These are phyloP conservation scores for Pulveroboletus sp. DNA, from an alignment of 768 basidiomycete genomes.

Conservation along the genomic window DNA sequence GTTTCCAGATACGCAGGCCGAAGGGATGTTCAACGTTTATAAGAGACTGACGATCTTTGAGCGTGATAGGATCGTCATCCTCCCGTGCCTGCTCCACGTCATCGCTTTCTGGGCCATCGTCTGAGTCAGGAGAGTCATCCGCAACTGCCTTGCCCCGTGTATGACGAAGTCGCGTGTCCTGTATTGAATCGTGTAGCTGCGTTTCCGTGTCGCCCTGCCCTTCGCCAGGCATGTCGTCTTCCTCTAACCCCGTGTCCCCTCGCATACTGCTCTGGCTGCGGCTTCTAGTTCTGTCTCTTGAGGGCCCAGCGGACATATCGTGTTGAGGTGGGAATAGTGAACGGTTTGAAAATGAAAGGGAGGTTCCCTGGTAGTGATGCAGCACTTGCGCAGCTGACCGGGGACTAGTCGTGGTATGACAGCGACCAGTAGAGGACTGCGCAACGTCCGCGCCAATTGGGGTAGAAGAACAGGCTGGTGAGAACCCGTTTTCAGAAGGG, in stretches of 20 bases:
- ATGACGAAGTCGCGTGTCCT: slow-evolving; percentile 23
- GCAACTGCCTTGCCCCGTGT: slow-evolving; percentile 42
- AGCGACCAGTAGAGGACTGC: slow-evolving; percentile 37
- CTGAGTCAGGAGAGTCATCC: slow-evolving; percentile 40
- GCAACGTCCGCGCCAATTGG: slow-evolving; percentile 32
- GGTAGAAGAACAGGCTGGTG: slow-evolving; percentile 39
- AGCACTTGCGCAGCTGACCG: slow-evolving; percentile 60
- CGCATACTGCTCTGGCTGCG: slow-evolving; percentile 61
- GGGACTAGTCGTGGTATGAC: slow-evolving; percentile 46
- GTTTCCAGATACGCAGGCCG: slow-evolving; percentile 99
- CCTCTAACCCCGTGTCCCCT: slow-evolving; percentile 42
- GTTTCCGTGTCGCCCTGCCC: slow-evolving; percentile 48
- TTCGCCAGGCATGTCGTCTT: slow-evolving; percentile 46
- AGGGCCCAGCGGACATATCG: slow-evolving; percentile 52
- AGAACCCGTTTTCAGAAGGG: slow-evolving; percentile 11
- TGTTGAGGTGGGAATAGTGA: slow-evolving; percentile 45
- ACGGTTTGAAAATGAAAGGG: slow-evolving; percentile 45
- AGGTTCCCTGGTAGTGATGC: slow-evolving; percentile 64
- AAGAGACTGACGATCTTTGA: slow-evolving; percentile 94
- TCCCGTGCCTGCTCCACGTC: slow-evolving; percentile 20
- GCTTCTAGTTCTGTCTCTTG: slow-evolving; percentile 51
- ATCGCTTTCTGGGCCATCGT: slow-evolving; percentile 39
- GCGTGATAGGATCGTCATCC: slow-evolving; percentile 85
- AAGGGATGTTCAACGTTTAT: slow-evolving; percentile 99
- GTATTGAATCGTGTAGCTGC: slow-evolving; percentile 35